Percentiles rank a stretch among this genome's conserved stretches.
Evolutionary conservation across 1,139 yeast species (phyloP).

Genomic region (Yamadazyma kanchanaburiensis): DNA sequence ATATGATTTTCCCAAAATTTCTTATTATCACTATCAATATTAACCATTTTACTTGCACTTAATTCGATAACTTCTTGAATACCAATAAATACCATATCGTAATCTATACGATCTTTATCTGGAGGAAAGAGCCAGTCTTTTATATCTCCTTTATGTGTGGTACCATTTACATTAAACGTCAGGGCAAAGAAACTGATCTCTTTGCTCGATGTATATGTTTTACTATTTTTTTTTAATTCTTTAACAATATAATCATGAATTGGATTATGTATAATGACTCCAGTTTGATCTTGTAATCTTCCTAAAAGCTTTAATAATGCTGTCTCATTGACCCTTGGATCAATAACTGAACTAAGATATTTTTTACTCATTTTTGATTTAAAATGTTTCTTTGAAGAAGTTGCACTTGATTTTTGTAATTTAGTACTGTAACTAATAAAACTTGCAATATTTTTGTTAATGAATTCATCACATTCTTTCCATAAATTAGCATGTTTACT

Average conservation of each 20-base stretch:
- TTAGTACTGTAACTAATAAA: constrained; percentile 33
- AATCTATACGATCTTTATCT: constrained; percentile 10
- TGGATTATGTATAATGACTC: constrained; percentile 59
- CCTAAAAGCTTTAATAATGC: constrained; percentile 52
- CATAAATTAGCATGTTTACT: constrained; percentile 56
- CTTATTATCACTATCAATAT: constrained; percentile 70
- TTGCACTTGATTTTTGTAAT: constrained; percentile 28
- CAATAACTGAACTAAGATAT: constrained; percentile 41
- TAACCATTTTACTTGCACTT: constrained; percentile 85
- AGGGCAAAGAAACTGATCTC: constrained; percentile 58
- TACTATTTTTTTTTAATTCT: constrained; percentile 46
- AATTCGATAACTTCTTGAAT: constrained; percentile 91
- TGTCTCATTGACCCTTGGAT: constrained; percentile 38
- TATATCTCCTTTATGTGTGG: constrained; percentile 49
- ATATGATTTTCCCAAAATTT: constrained; percentile 78
- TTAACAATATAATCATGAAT: constrained; percentile 64
- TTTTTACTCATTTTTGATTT: constrained; percentile 47
- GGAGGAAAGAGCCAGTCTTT: constrained; percentile 57
- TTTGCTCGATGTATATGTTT: constrained; percentile 48
- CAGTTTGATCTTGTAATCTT: constrained; percentile 43
- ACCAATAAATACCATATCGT: constrained; percentile 80
- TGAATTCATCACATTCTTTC: constrained; percentile 54
- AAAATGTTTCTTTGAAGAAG: constrained; percentile 32
- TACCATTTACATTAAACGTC: constrained; percentile 72
- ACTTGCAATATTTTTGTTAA: constrained; percentile 42